phyloP scores from a whole-genome alignment of 2,329 filamentous ascomycete species.

The Nannizzia gypsea region DNA sequence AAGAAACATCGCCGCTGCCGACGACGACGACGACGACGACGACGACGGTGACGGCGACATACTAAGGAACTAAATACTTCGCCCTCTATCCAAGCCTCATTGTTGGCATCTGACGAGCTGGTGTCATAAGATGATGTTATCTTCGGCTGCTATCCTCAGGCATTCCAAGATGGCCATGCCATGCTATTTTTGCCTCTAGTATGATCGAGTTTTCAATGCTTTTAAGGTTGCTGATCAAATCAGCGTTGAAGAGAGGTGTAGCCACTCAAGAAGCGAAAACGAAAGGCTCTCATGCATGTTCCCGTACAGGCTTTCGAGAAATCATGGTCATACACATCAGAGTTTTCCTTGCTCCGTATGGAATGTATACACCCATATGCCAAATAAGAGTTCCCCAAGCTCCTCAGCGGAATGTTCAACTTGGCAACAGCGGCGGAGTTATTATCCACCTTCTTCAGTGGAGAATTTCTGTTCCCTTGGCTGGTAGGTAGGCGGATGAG shows the following conservation, averaged over 20 bases:
- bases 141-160: not conserved
- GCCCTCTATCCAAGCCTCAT: not conserved
- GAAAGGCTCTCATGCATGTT: not conserved
- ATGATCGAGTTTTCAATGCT: not conserved
- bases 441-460: not conserved
- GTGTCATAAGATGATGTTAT: not conserved
- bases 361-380: no score
- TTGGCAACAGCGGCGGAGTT: conserved; percentile 1
- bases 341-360: not conserved
- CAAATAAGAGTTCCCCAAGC: not conserved
- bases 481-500: not conserved
- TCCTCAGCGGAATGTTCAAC: not conserved
- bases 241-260: not conserved
- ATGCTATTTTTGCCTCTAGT: not conserved
- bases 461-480: not conserved
- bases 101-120: not conserved
- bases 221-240: not conserved
- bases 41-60: no score
- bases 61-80: not conserved
- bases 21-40: no score
- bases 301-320: not conserved
- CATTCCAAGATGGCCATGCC: not conserved
- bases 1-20: no score
- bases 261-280: not conserved
- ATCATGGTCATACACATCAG: not conserved